phyloP scores from a whole-genome alignment of 345 rosid species.

The Diplotaxis tenuifolia region DNA sequence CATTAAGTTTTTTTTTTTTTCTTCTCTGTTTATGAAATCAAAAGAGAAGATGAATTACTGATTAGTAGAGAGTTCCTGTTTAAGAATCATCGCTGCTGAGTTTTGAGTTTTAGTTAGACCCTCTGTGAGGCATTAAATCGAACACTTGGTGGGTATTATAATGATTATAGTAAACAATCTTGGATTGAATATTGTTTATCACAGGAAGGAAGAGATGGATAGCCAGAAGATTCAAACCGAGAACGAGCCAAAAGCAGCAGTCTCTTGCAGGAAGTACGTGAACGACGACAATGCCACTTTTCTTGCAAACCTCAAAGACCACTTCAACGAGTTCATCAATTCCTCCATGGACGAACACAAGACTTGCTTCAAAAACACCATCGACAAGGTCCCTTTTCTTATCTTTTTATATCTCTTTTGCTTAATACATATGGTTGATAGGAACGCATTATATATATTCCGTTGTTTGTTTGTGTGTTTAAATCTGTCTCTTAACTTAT shows the following conservation, averaged over 20 bases:
- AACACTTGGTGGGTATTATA: background rate
- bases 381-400: conserved; percentile 50
- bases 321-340: conserved; percentile 64
- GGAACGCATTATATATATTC: background rate
- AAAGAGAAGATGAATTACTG: background rate
- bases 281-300: conserved; percentile 66
- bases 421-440: background rate
- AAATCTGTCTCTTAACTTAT: background rate
- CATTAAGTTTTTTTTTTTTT: background rate
- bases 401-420: background rate
- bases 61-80: background rate
- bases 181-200: background rate
- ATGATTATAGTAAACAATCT: background rate
- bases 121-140: background rate
- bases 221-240: conserved; percentile 4
- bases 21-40: background rate
- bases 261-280: conserved; percentile 56
- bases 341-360: conserved; percentile 88
- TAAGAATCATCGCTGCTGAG: background rate
- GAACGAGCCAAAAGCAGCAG: conserved; percentile 25
- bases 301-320: conserved; percentile 68
- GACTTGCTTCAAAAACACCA: conserved; percentile 62
- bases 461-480: background rate
- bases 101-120: background rate
- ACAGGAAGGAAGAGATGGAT: background rate